These are phyloP conservation scores for Guyanaporus albipodus DNA, from an alignment of 768 basidiomycete genomes.

Conservation along the genomic window DNA sequence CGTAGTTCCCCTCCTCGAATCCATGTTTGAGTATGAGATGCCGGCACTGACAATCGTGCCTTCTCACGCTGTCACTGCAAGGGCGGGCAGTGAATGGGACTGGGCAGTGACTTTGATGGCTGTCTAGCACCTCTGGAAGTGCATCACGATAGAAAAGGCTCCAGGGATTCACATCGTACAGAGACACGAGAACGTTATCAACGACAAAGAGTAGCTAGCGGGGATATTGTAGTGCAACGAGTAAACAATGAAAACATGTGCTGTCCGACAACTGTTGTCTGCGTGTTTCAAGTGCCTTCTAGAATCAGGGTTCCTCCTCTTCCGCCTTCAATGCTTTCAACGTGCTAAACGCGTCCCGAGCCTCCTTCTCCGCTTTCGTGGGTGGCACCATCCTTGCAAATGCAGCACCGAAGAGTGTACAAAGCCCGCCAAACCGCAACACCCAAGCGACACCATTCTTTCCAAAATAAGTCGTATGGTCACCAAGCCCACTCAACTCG, in stretches of 20 bases:
- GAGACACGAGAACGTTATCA: neutral
- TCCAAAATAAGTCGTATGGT: constrained; percentile 60
- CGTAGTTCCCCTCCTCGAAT: constrained; percentile 15
- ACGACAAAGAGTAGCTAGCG: neutral
- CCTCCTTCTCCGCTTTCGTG: constrained; percentile 88
- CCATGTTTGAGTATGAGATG: constrained; percentile 21
- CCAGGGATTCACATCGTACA: neutral
- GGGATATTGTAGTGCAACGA: constrained; percentile 4
- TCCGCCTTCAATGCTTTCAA: constrained; percentile 74
- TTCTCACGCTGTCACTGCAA: constrained; percentile 18
- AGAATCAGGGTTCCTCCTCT: constrained; percentile 41
- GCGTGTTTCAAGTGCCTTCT: neutral
- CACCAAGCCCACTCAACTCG: constrained; percentile 29
- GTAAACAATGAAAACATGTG: constrained; percentile 16
- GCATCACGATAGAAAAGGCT: neutral
- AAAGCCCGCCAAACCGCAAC: constrained; percentile 85
- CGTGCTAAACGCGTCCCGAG: constrained; percentile 74
- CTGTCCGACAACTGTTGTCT: neutral
- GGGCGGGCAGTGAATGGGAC: constrained; percentile 23
- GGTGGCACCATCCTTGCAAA: constrained; percentile 81
- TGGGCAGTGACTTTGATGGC: constrained; percentile 29
- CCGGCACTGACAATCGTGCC: constrained; percentile 29
- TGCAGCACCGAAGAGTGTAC: constrained; percentile 74
- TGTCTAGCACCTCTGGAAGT: constrained; percentile 10
- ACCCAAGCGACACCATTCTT: constrained; percentile 95